Conservation (phyloP, 2,329 filamentous ascomycete genomes). For the Verticillium longisporum region DNA sequence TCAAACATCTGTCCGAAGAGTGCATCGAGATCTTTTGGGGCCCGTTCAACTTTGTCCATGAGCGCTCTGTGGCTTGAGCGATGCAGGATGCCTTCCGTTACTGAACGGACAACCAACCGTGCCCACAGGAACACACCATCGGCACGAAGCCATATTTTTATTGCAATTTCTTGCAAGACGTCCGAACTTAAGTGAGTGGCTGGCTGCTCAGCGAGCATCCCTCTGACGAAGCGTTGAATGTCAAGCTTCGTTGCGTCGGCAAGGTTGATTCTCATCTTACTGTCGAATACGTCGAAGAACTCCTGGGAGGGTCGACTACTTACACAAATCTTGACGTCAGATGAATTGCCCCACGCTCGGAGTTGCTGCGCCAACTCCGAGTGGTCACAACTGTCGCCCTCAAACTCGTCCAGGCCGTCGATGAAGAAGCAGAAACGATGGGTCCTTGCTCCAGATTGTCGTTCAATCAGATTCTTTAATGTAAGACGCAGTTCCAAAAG, state of each 20-base stretch:
- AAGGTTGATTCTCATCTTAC: not conserved
- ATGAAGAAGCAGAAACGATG: conserved; percentile 6
- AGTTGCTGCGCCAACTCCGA: not conserved
- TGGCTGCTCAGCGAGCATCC: not conserved
- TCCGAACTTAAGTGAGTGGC: not conserved
- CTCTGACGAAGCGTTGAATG: not conserved
- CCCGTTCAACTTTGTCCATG: not conserved
- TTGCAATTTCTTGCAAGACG: not conserved
- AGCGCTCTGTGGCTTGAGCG: not conserved
- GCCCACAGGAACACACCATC: conserved; percentile 3
- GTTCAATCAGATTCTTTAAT: not conserved
- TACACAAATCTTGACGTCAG: conserved; percentile 2
- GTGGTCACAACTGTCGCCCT: not conserved
- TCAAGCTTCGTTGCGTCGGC: conserved; percentile 1
- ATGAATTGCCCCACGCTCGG: not conserved
- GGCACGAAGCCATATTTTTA: not conserved
- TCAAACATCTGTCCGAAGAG: not conserved
- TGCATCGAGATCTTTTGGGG: not conserved
- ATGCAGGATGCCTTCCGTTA: not conserved
- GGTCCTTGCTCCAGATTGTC: not conserved
- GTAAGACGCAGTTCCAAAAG: not conserved
- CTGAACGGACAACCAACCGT: not conserved
- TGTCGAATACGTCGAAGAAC: conserved; percentile 1
- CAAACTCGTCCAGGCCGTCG: conserved; percentile 5
- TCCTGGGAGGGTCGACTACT: conserved; percentile 1